Percentiles rank a stretch among this genome's conserved stretches.
phyloP scores from a whole-genome alignment of 148 eudicot species.

The Chenopodium quinoa region DNA sequence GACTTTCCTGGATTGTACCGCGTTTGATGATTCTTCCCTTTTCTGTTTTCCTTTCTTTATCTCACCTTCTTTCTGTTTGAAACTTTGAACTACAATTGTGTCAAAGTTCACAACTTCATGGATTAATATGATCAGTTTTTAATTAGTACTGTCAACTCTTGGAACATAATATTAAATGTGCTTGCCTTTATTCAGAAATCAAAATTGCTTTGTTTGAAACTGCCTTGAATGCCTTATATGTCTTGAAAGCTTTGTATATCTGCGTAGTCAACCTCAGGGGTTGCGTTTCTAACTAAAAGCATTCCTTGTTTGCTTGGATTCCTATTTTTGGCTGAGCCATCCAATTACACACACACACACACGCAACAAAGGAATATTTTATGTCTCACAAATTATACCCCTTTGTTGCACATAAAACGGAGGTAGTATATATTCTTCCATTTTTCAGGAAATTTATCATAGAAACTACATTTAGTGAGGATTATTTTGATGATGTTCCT shows the following conservation, averaged over 20 bases:
- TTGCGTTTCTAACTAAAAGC: not conserved
- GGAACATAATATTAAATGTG: not conserved
- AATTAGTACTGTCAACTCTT: not conserved
- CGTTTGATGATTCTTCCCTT: not conserved
- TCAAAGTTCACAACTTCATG: not conserved
- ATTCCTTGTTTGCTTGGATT: not conserved
- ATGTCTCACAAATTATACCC: too few species aligned
- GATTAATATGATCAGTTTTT: too few species aligned
- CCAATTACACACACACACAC: not conserved
- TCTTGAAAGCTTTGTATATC: not conserved
- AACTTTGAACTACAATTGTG: not conserved
- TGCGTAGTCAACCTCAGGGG: not conserved
- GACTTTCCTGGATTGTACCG: not conserved
- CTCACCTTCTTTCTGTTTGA: not conserved
- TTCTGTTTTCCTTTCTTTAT: not conserved
- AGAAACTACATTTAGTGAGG: not conserved
- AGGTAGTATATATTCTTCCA: too few species aligned
- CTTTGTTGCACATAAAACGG: too few species aligned
- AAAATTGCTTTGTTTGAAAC: not conserved
- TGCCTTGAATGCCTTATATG: not conserved
- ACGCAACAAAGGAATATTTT: too few species aligned
- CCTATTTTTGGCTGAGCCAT: not conserved
- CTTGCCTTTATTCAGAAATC: not conserved
- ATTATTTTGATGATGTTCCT: not conserved
- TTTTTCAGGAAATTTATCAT: too few species aligned